Base-by-base conservation (phyloP, 1,284 basidiomycete species). In the Nidula niveotomentosa region DNA sequence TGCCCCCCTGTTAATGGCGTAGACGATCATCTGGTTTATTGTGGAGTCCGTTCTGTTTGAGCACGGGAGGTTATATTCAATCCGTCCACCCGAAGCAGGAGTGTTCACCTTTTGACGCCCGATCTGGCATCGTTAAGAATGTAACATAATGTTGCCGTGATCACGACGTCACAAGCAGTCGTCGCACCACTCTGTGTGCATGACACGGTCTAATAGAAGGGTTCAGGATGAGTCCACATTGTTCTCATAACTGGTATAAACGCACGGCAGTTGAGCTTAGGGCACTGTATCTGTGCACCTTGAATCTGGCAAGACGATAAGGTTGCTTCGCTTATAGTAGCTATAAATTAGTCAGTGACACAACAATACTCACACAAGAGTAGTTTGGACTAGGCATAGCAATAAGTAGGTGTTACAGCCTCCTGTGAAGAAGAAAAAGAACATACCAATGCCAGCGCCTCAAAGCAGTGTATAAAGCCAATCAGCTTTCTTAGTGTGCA, bases 1-100 rank as follows among this genome's bases (percentile, higher is more conserved):
- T 13, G 53, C 56, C 2, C 53, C 53, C 15, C 56, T 44, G 12
- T 57, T 47, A 35, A 57, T 51, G 10, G 56, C 48, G 46, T 54
- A 57, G 5, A 51, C n/a, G n/a, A 57, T 53, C n/a, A 57, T n/a
- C 17, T 51, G 36, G 35, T 57, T 57, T 3, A 57, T 49, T 17
- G 44, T 48, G 8, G 53, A 49, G 8, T 57, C 53, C 2, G 56
- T 57, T 43, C 49, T 52, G 36, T 23, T 30, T 30, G 5, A 23
- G 30, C 30, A 12, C 12, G 44, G 23, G 6, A 37, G 39, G 12
- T 43, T 39, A 15, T 46, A 6, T 10, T 35, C 17, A 36, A 30
- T 15, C 36, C 33, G 30, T 9, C 17, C 18, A 41, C 13, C 6
- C 23, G 45, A 15, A 35, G 47, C 36, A 41, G 35, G 15, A 45